Evolutionary conservation across 228 moss, liverwort and hornwort species (phyloP), one percentile per base, ranked within the genome.

Genomic region (Sphagnum magellanicum): DNA sequence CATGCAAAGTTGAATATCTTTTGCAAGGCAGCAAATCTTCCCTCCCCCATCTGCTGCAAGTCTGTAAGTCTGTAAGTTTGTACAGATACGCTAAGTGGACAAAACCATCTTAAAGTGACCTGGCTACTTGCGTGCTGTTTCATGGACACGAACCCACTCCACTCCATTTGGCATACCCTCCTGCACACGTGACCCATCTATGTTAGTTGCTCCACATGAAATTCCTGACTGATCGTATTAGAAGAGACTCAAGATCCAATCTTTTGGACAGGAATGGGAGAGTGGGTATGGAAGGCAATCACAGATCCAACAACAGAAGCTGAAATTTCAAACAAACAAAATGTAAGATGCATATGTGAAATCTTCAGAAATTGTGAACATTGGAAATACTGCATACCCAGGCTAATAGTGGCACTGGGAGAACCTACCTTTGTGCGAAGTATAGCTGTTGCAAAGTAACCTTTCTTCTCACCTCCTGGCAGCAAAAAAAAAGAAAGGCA

Each of bases 111-210:
- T 32, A 32, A 32, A 32, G 32, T 32, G 32, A 32, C 32, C 32
- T 32, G 32, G 32, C 32, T 32, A 32, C 32, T 85, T 85, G 47
- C 76, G 67, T 4, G 74, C 51, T 57, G 91, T 83, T 80, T 83
- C 78, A 57, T 91, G 90, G 11, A 88, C 79, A 50, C 86, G 85
- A 64, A 91, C 48, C 91, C 88, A 91, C 72, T 88, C 88, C 50
- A 91, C 74, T 47, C 88, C 88, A 64, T 91, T 88, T n/a, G 81
- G 86, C 49, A 75, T 76, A 32, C 80, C 88, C 69, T 75, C 81
- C 91, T 91, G 75, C 69, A 79, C 16, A n/a, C 50, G 1, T 55
- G 55, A 8, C 12, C 55, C 55, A 55, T 55, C 9, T 12, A 55
- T 55, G 8, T 8, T 8, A 8, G 12, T 8, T 55, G 4, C 3